A percentile compares a stretch with the other conserved stretches of the same genome.
These are phyloP conservation scores for Starmerella geochares DNA, from an alignment of 805 yeast species.

Conservation along the genomic window DNA sequence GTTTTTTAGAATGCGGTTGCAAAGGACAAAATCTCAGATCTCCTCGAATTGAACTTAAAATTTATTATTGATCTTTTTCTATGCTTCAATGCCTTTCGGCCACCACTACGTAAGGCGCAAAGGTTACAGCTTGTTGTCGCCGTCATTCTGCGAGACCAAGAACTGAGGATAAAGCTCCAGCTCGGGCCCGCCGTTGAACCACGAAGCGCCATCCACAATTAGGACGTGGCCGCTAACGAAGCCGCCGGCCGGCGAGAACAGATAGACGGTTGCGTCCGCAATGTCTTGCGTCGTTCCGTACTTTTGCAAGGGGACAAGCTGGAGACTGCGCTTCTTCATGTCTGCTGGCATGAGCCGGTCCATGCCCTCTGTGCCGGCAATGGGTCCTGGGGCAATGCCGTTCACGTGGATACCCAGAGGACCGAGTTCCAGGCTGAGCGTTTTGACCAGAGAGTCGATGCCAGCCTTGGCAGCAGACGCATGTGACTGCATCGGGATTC, in stretches of 20 bases:
- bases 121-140: constrained; percentile 35
- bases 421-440: constrained; percentile 83
- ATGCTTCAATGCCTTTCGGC: too few species aligned
- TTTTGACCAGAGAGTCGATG: constrained; percentile 73
- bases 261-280: constrained; percentile 74
- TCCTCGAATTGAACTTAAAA: too few species aligned
- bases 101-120: too few species aligned
- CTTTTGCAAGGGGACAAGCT: constrained; percentile 44
- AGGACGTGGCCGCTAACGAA: constrained; percentile 66
- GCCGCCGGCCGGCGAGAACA: constrained; percentile 72
- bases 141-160: constrained; percentile 30
- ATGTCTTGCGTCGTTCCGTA: constrained; percentile 63
- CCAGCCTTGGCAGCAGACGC: constrained; percentile 97
- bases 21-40: too few species aligned
- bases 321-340: constrained; percentile 36
- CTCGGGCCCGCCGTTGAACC: constrained; percentile 47
- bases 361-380: constrained; percentile 78
- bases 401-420: constrained; percentile 78
- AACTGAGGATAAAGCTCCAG: constrained; percentile 39
- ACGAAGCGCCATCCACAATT: constrained; percentile 83
- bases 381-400: constrained; percentile 86
- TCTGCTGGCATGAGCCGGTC: constrained; percentile 45
- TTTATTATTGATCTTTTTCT: too few species aligned
- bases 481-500: constrained; percentile 79
- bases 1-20: neutral